A percentile compares a stretch with the other conserved stretches of the same genome.
phyloP scores from a whole-genome alignment of 352 stramenopile species.

The Discostella stelligera region DNA sequence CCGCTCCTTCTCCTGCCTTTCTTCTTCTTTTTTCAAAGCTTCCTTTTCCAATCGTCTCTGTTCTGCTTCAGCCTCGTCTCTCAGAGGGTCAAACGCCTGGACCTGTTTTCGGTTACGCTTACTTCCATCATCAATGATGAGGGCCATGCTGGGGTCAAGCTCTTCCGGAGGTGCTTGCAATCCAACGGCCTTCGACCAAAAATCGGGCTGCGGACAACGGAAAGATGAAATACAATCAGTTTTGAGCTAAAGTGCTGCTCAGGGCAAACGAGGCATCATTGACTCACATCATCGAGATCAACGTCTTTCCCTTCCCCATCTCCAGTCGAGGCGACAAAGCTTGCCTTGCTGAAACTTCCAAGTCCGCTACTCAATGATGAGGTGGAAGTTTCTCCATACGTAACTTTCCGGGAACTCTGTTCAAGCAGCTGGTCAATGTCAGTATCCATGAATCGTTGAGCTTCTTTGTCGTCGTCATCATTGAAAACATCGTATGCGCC shows the following conservation, averaged over 20 bases:
- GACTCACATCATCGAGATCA: constrained; percentile 76
- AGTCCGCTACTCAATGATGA: constrained; percentile 74
- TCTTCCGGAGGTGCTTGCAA: constrained; percentile 76
- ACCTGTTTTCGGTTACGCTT: constrained; percentile 82
- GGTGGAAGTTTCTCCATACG: constrained; percentile 69
- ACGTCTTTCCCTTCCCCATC: constrained; percentile 81
- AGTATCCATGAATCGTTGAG: constrained; percentile 85
- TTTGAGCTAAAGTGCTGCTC: not conserved
- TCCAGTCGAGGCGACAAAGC: constrained; percentile 78
- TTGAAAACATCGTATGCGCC: constrained; percentile 97
- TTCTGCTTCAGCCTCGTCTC: constrained; percentile 62
- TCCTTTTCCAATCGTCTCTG: constrained; percentile 70
- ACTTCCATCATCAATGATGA: constrained; percentile 78
- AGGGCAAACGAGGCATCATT: not conserved
- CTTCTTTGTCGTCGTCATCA: constrained; percentile 94
- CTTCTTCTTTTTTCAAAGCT: constrained; percentile 56
- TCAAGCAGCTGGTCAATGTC: constrained; percentile 95
- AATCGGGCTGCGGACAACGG: constrained; percentile 55
- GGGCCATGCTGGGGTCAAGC: constrained; percentile 53
- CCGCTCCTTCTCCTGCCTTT: constrained; percentile 75
- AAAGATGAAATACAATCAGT: not conserved
- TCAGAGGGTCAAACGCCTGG: constrained; percentile 76
- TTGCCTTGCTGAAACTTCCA: constrained; percentile 83
- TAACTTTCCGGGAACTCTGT: constrained; percentile 81
- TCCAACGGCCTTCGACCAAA: constrained; percentile 82